These are phyloP conservation scores for Eimeria zaria DNA, from an alignment of 169 alveolate species.

Conservation along the genomic window DNA sequence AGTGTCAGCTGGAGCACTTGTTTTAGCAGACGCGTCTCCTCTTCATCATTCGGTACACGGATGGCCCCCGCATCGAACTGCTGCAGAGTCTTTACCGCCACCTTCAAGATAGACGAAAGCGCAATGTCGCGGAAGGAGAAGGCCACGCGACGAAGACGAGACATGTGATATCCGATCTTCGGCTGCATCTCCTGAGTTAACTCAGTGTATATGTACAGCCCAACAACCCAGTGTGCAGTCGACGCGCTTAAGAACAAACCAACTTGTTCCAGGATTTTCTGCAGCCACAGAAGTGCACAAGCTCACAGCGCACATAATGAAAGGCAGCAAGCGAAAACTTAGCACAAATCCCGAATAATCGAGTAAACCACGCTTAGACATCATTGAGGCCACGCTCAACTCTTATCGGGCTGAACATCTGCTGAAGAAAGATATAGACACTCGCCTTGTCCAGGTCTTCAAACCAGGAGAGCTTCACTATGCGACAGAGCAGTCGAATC, in stretches of 20 bases:
- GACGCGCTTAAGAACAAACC: conserved; percentile 92
- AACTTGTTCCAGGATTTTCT: conserved; percentile 88
- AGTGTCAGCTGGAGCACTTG: conserved; percentile 95
- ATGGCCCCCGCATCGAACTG: conserved; percentile 91
- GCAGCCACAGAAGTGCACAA: conserved; percentile 42
- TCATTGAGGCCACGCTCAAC: neutral
- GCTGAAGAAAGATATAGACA: neutral
- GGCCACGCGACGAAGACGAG: conserved; percentile 92
- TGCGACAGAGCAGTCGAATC: conserved; percentile 93
- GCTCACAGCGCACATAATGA: neutral
- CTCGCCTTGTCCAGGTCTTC: conserved; percentile 87
- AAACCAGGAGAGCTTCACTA: conserved; percentile 95
- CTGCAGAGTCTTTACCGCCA: conserved; percentile 86
- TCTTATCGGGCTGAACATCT: neutral
- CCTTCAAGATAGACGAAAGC: conserved; percentile 94
- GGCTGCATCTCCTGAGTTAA: conserved; percentile 94
- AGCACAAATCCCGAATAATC: neutral
- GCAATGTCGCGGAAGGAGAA: conserved; percentile 96
- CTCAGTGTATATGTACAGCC: conserved; percentile 95
- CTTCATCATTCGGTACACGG: conserved; percentile 88
- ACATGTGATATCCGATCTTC: conserved; percentile 86
- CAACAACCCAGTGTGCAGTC: conserved; percentile 97
- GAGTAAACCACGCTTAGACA: neutral
- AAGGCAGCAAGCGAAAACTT: neutral
- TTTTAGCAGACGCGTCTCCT: conserved; percentile 91